phyloP scores from a whole-genome alignment of 768 basidiomycete species.

The Lactarius tabidus region DNA sequence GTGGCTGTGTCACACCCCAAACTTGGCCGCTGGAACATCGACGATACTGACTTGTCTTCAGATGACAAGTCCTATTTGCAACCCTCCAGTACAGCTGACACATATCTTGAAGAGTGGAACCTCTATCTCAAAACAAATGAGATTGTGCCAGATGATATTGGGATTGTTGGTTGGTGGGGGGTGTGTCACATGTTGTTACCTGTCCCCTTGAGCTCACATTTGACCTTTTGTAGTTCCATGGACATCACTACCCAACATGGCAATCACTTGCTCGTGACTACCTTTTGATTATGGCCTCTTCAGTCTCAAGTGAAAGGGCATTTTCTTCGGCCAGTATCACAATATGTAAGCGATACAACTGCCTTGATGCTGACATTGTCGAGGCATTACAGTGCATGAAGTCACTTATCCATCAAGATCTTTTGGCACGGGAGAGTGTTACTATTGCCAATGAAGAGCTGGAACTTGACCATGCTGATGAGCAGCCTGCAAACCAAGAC shows the following conservation, averaged over 20 bases:
- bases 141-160: neutral
- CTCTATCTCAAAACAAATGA: neutral
- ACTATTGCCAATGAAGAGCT: neutral
- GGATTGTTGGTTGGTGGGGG: neutral
- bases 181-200: neutral
- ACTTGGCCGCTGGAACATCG: too few species aligned
- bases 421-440: neutral
- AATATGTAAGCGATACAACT: neutral
- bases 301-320: neutral
- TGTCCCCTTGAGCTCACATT: too few species aligned
- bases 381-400: neutral
- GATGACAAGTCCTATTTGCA: too few species aligned
- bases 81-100: too few species aligned
- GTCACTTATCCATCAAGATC: neutral
- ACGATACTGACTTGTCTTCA: too few species aligned
- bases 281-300: neutral
- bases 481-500: neutral
- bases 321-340: neutral
- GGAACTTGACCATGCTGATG: neutral
- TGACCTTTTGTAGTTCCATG: neutral
- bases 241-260: neutral
- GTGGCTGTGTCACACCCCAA: too few species aligned
- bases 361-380: neutral
- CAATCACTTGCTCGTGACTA: neutral
- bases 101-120: neutral